Evolutionary conservation across 345 rosid genomes (phyloP).

Genomic region (Gossypium ekmanianum): DNA sequence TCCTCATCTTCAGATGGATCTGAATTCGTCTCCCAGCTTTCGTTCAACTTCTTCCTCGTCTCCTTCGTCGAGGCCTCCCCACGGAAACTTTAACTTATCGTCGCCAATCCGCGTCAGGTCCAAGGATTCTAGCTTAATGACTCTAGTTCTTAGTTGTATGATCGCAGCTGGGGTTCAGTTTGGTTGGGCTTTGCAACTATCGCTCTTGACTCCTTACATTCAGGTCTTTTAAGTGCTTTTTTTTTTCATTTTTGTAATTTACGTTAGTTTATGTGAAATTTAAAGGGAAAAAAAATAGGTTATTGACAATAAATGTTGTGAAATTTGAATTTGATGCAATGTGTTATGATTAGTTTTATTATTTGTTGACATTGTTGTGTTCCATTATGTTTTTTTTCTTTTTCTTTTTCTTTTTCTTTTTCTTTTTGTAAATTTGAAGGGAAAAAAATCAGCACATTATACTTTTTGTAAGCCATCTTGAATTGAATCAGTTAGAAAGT

Average conservation of each 20-base stretch:
- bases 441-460: not conserved
- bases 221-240: constrained; percentile 43
- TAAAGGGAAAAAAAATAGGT: not conserved
- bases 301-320: not conserved
- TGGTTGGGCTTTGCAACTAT: constrained; percentile 97
- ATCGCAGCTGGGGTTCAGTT: constrained; percentile 96
- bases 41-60: constrained; percentile 23
- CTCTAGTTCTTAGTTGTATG: constrained; percentile 75
- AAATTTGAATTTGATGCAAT: not conserved
- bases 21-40: constrained; percentile 29
- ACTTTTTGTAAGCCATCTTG: not conserved
- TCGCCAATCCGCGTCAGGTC: constrained; percentile 26
- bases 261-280: not conserved
- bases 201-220: constrained; percentile 87
- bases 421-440: not conserved
- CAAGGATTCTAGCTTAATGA: constrained; percentile 45
- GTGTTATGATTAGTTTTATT: not conserved
- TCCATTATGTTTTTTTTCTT: too few species aligned
- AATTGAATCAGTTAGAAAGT: not conserved
- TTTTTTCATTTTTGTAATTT: not conserved
- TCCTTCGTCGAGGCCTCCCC: constrained; percentile 13
- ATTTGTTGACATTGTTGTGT: not conserved
- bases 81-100: constrained; percentile 22
- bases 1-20: constrained; percentile 32
- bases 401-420: not conserved